Evolutionary conservation across 148 eudicot species (phyloP).

Genomic region (Arctostaphylos glauca): DNA sequence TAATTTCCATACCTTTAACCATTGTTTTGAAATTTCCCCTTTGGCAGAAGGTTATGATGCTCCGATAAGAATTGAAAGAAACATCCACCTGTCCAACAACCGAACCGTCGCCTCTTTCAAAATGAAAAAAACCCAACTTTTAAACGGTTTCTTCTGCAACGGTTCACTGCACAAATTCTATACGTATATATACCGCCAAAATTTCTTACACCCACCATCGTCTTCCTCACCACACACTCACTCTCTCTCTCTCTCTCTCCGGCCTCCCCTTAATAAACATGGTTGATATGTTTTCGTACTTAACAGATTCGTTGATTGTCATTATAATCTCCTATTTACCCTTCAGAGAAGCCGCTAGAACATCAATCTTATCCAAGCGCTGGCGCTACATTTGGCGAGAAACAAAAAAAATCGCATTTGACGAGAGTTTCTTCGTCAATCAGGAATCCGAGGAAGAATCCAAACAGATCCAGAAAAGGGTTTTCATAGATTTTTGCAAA

Average conservation of each 20-base stretch:
- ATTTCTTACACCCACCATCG: not conserved
- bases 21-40: too few relatives aligned
- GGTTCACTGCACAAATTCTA: not conserved
- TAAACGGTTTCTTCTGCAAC: not conserved
- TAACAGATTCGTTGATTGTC: constrained; percentile 21
- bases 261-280: too few relatives aligned
- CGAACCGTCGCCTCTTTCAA: not conserved
- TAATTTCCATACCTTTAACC: too few relatives aligned
- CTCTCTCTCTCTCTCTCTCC: not conserved
- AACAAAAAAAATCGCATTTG: constrained; percentile 21
- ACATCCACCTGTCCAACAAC: not conserved
- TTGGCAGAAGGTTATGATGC: too few relatives aligned
- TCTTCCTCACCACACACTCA: not conserved
- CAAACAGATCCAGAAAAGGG: not conserved
- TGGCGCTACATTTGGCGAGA: constrained; percentile 27
- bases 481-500: constrained; percentile 15
- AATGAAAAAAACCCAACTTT: not conserved
- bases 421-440: constrained; percentile 18
- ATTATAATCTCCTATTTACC: constrained; percentile 36
- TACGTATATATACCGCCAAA: not conserved
- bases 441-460: not conserved
- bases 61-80: too few relatives aligned
- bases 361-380: constrained; percentile 19
- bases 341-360: constrained; percentile 35
- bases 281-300: constrained; percentile 9